Conservation (phyloP, 2,329 filamentous ascomycete genomes). For the Coniella vitis region DNA sequence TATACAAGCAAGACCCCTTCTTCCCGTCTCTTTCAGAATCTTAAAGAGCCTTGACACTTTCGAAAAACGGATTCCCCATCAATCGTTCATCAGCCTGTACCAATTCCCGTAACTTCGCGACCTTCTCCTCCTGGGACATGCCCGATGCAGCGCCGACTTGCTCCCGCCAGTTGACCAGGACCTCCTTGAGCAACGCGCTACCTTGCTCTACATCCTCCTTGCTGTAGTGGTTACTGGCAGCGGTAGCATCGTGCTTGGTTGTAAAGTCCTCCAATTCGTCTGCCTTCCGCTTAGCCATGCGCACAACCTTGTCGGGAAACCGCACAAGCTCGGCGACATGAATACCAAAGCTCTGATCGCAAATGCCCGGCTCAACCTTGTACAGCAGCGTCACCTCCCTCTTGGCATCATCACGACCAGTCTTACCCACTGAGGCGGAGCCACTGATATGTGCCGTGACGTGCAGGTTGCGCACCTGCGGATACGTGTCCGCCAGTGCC, state of each 20-base stretch:
- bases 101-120: conserved; percentile 70
- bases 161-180: conserved; percentile 80
- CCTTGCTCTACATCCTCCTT: conserved; percentile 88
- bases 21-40: too few species aligned
- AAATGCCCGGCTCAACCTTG: conserved; percentile 92
- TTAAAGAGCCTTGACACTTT: conserved; percentile 52
- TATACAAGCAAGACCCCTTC: too few species aligned
- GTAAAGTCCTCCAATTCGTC: conserved; percentile 97
- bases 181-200: conserved; percentile 73
- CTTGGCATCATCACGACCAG: conserved; percentile 30
- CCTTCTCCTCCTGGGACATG: conserved; percentile 69
- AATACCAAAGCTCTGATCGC: conserved; percentile 96
- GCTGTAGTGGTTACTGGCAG: conserved; percentile 51
- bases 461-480: conserved; percentile 86
- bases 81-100: conserved; percentile 65
- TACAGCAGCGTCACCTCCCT: conserved; percentile 92
- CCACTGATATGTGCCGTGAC: conserved; percentile 87
- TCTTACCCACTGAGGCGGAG: too few species aligned
- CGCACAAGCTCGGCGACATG: conserved; percentile 95
- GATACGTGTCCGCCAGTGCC: conserved; percentile 76
- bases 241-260: conserved; percentile 55
- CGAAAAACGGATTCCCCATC: conserved; percentile 62
- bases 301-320: conserved; percentile 94
- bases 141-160: conserved; percentile 49
- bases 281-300: conserved; percentile 98